Evolutionary conservation across 345 rosid species (phyloP).

Genomic region (Populus davidiana): DNA sequence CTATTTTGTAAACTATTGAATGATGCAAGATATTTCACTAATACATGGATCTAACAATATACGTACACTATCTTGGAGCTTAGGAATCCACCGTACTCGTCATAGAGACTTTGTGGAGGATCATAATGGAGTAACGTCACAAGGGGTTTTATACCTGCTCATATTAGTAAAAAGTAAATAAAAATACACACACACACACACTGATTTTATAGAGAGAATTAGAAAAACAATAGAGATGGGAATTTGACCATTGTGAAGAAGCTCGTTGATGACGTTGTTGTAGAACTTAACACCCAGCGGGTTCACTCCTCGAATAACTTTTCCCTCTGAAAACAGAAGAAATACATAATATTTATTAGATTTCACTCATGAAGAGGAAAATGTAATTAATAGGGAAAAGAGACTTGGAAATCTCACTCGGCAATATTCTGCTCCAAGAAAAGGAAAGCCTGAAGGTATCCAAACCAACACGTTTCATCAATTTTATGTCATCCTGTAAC

Average conservation of each 20-base stretch:
- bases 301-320: slow-evolving; percentile 15
- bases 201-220: background rate
- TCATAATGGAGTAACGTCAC: slow-evolving; percentile 24
- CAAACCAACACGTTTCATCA: slow-evolving; percentile 20
- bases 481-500: slow-evolving; percentile 20
- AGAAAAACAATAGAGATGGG: background rate
- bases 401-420: background rate
- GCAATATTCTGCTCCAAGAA: slow-evolving; percentile 21
- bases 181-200: background rate
- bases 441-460: slow-evolving; percentile 25
- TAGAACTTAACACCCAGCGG: slow-evolving; percentile 19
- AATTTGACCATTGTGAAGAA: slow-evolving; percentile 17
- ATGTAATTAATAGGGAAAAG: background rate
- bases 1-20: too few relatives aligned
- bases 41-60: background rate
- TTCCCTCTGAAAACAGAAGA: slow-evolving; percentile 11
- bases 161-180: background rate
- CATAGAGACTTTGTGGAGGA: slow-evolving; percentile 24
- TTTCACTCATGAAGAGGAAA: too few relatives aligned
- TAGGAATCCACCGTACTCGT: slow-evolving; percentile 18
- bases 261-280: slow-evolving; percentile 20
- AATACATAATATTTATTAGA: too few relatives aligned
- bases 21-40: too few relatives aligned
- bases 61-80: slow-evolving; percentile 17
- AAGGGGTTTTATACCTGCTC: slow-evolving; percentile 17